A percentile compares a stretch with the other conserved stretches of the same genome.
phyloP scores from a whole-genome alignment of 208 protist genomes.

The Sergeia podlipaevii region DNA sequence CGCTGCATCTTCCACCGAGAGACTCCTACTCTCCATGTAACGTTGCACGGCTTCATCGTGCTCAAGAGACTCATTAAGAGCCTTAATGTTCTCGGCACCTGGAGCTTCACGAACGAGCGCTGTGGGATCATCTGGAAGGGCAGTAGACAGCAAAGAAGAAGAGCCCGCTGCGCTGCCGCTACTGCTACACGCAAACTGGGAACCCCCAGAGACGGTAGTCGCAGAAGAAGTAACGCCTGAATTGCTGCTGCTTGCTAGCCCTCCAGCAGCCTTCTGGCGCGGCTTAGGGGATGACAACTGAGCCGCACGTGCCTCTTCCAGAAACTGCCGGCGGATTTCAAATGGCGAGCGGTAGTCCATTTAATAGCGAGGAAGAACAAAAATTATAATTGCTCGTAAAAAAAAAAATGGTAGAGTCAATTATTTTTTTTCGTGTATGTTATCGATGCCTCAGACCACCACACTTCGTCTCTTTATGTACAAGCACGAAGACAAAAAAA shows the following conservation, averaged over 20 bases:
- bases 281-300: slow-evolving; percentile 8
- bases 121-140: slow-evolving; percentile 74
- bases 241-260: slow-evolving; percentile 16
- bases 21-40: slow-evolving; percentile 81
- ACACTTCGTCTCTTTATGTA: too few species aligned
- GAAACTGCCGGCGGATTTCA: slow-evolving; percentile 74
- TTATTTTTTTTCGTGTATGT: too few species aligned
- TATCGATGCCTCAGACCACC: too few species aligned
- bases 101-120: slow-evolving; percentile 83
- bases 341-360: slow-evolving; percentile 89
- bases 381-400: neutral
- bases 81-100: slow-evolving; percentile 83
- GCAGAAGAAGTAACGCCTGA: neutral
- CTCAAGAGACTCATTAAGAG: slow-evolving; percentile 74
- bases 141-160: slow-evolving; percentile 11
- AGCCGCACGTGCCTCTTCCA: slow-evolving; percentile 49
- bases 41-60: slow-evolving; percentile 87
- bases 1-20: slow-evolving; percentile 76
- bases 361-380: neutral
- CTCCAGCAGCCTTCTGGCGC: neutral
- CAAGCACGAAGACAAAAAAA: too few species aligned
- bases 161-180: neutral
- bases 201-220: neutral
- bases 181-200: slow-evolving; percentile 1
- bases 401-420: neutral